Base-by-base conservation (phyloP, 306 rosid species). In the Cucumis melo region DNA sequence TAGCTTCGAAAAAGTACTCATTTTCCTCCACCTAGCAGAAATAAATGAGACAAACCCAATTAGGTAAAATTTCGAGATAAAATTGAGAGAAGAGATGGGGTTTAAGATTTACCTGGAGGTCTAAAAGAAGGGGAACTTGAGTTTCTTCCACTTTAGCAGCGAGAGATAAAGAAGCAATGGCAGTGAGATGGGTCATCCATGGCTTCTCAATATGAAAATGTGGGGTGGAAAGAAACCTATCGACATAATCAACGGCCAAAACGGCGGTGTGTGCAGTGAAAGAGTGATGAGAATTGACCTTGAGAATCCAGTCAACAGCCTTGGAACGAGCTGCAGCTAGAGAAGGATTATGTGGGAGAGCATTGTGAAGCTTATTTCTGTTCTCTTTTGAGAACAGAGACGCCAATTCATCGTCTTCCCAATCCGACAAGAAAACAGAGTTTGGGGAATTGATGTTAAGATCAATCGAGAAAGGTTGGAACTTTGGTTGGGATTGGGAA, bases 131-230 rank as follows among this genome's bases (percentile, higher is more conserved):
- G 5, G 99, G 98, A 19, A 95, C 97, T 7, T 89, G 91, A 68
- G 92, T 90, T 85, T 95, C 98, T 61, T 95, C 90, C 6, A 95
- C 86, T 68, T 95, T 95, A 16, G 98, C 99, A 14, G 99, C 99
- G 4, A 95, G 83, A 54, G 99, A 90, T 54, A 95, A 78, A 75
- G 90, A 95, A 36, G 98, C 85, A 7, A 95, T 92, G 17, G 99
- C 89, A 32, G 87, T 82, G 56, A 95, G 97, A 4, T 92, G 97
- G 38, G 85, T 84, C 96, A 87, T 90, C 99, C 99, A 95, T 34
- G 98, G 99, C 79, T 89, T 95, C 51, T 77, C 90, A 27, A 72
- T 75, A 81, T 85, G 90, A 63, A 80, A 80, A 3, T 64, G 86
- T 71, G 83, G 79, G 82, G 82, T 77, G 64, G 63, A 77, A 1